These are phyloP conservation scores for Tremella yokohamensis DNA, from an alignment of 768 basidiomycete genomes.

Conservation along the genomic window DNA sequence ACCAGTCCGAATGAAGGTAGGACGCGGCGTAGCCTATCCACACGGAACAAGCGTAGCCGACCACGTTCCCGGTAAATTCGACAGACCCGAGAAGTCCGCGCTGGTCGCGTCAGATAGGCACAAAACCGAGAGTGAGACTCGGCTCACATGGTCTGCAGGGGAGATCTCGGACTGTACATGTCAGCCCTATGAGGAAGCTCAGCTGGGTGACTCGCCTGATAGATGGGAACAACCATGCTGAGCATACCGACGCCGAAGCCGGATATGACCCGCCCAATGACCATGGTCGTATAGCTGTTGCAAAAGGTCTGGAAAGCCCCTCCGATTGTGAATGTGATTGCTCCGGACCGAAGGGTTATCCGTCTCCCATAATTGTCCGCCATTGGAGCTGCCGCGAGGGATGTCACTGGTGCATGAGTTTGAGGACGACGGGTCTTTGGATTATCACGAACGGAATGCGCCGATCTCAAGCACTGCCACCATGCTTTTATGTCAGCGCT, in stretches of 20 bases:
- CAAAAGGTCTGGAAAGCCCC: conserved; percentile 80
- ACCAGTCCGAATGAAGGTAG: conserved; percentile 73
- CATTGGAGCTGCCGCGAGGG: conserved; percentile 78
- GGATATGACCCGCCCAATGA: conserved; percentile 73
- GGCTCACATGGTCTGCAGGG: conserved; percentile 75
- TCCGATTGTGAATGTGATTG: conserved; percentile 77
- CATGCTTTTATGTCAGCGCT: conserved; percentile 55
- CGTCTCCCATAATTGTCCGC: conserved; percentile 82
- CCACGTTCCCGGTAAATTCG: conserved; percentile 89
- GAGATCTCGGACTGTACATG: conserved; percentile 79
- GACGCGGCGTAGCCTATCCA: conserved; percentile 95
- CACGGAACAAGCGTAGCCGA: conserved; percentile 85
- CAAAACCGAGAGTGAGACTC: neutral
- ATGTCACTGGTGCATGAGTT: conserved; percentile 62
- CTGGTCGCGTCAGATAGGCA: conserved; percentile 51
- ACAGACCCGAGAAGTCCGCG: conserved; percentile 88
- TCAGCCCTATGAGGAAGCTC: neutral
- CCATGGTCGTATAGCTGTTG: conserved; percentile 72
- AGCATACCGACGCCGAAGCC: conserved; percentile 88
- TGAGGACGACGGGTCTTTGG: neutral
- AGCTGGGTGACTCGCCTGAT: conserved; percentile 28
- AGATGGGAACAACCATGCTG: conserved; percentile 59
- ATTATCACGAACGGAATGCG: conserved; percentile 67
- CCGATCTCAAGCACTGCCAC: conserved; percentile 92
- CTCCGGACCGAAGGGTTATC: conserved; percentile 78